Evolutionary conservation across 2,329 filamentous ascomycete genomes (phyloP).

Genomic region (Cyphellophora europaea): DNA sequence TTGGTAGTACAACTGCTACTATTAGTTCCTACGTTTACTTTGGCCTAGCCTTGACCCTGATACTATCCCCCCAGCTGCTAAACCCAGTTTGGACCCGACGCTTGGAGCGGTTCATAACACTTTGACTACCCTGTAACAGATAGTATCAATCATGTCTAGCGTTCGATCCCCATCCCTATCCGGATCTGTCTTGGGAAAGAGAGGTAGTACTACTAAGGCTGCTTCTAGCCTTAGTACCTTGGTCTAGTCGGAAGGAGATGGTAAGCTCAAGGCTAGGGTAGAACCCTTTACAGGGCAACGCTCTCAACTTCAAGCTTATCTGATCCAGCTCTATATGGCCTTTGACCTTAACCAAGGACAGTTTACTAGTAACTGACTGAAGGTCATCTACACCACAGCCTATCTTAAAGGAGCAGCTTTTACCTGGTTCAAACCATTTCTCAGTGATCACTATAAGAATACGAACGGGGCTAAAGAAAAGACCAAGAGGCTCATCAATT

Average conservation of each 20-base stretch:
- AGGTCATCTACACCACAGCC: background rate
- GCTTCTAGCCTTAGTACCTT: background rate
- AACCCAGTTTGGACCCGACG: slow-evolving; percentile 1
- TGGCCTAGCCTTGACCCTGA: background rate
- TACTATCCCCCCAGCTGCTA: background rate
- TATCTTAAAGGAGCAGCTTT: background rate
- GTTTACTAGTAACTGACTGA: background rate
- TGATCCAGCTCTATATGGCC: slow-evolving; percentile 1
- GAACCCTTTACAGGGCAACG: background rate
- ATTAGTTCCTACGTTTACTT: background rate
- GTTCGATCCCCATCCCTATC: background rate
- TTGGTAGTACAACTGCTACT: background rate
- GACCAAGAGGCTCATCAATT: background rate
- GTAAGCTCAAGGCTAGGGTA: background rate
- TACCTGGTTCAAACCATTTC: background rate
- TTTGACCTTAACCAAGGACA: background rate
- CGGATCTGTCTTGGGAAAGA: too few species aligned
- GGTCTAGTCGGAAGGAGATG: background rate
- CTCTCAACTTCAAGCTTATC: background rate
- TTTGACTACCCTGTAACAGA: slow-evolving; percentile 1
- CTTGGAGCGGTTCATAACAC: slow-evolving; percentile 1
- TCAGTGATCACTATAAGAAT: background rate
- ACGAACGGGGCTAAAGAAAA: background rate
- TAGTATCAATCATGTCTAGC: background rate
- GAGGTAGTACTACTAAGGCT: background rate